Evolutionary conservation across 305 asterid species (phyloP).

Genomic region (Solanum hybrid): DNA sequence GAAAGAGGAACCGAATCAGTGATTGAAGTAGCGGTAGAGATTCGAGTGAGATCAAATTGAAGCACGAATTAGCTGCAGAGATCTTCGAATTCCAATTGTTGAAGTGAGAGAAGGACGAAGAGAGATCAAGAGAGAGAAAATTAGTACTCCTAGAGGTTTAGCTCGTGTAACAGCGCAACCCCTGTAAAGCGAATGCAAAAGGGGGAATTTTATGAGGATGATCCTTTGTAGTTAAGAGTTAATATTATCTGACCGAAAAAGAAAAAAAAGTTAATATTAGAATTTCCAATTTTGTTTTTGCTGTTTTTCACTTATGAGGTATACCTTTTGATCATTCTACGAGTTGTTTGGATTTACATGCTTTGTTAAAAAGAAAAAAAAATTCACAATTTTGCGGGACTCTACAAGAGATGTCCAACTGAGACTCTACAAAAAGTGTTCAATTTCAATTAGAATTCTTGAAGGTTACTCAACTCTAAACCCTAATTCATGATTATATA

Average conservation of each 20-base stretch:
- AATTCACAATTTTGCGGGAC: too few species aligned
- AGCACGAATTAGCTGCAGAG: slow-evolving; percentile 18
- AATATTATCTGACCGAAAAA: background rate
- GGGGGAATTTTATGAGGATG: background rate
- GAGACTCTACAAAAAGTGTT: too few species aligned
- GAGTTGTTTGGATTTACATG: background rate
- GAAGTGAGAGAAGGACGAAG: slow-evolving; percentile 25
- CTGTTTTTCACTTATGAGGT: background rate
- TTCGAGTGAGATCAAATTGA: slow-evolving; percentile 37
- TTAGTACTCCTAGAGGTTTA: slow-evolving; percentile 21
- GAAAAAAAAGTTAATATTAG: background rate
- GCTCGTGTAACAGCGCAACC: slow-evolving; percentile 31
- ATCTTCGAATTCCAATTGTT: slow-evolving; percentile 14
- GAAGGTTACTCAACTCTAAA: accelerated
- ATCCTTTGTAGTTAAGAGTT: slow-evolving; percentile 13
- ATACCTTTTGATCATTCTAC: background rate
- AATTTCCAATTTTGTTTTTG: background rate
- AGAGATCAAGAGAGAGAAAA: slow-evolving; percentile 17
- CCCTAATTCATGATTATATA: too few species aligned
- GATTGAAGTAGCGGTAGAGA: slow-evolving; percentile 23
- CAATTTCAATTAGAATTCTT: too few species aligned
- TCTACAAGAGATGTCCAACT: too few species aligned
- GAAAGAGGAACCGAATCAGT: slow-evolving; percentile 7
- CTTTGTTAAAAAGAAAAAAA: background rate
- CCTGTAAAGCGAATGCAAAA: slow-evolving; percentile 10